Evolutionary conservation across 345 rosid species (phyloP), one percentile per base, ranked within the genome.

Genomic region (Acer campestre): DNA sequence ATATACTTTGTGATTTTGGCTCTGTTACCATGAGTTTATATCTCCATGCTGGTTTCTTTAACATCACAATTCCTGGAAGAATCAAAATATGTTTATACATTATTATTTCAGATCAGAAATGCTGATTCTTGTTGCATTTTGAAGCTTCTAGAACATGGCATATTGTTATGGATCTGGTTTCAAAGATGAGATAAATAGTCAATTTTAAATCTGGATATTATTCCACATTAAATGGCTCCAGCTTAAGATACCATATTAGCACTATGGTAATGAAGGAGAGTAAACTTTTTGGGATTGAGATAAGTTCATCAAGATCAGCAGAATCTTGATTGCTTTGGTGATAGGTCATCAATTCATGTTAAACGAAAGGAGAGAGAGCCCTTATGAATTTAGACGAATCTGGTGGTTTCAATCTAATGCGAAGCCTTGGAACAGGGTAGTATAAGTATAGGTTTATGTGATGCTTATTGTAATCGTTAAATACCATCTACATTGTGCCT

Each of bases 111-210:
- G 25, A 61, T 58, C 7, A 3, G 22, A 29, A 31, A 55, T 73
- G 23, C 55, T 61, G 61, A 27, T 73, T 7, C 10, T 42, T 44
- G 27, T 46, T 46, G 38, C 59, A 14, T 74, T 46, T 61, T 63
- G 48, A 63, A 25, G 58, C 69, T 63, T 74, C 61, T 63, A 59
- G 77, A 48, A 46, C 35, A 10, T 27, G 58, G 46, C 61, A 20
- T 48, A 31, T 25, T 46, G 18, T 4, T 71, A 25, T 61, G 64
- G 40, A n/a, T 42, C 16, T 74, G 25, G 17, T 62, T 62, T 46
- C 4, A 29, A 64, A 7, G 48, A 64, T 64, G 16, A 18, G 59
- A 63, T 29, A 48, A 11, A 31, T 64, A 18, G n/a, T 31, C 18
- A 17, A 63, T 27, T 16, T 42, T 18, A 48, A 53, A 31, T 22